Base-by-base conservation (phyloP, 1,284 basidiomycete species). In the Stereum hirsutum region DNA sequence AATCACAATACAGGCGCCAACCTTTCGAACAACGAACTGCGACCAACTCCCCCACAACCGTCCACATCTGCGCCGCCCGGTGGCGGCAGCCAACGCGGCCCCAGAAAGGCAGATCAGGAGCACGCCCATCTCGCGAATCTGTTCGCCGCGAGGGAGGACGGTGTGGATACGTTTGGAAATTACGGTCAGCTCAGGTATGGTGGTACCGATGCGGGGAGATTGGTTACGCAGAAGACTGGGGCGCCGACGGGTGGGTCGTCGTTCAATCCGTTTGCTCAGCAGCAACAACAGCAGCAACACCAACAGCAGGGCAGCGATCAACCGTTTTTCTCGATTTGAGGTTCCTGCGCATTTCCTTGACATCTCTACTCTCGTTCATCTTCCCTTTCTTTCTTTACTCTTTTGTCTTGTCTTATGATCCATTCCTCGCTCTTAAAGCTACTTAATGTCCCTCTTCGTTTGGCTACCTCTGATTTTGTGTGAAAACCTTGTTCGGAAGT, bases 151-250 rank as follows among this genome's bases (percentile, higher is more conserved):
- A 86, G 88, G 53, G 71, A 82, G 43, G 91, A 90, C 53, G 93
- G 94, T 0, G 68, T 86, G 60, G 93, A 97, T 65, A 94, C 93
- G 33, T 97, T 97, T 58, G 93, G 93, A 40, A 97, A 97, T 61
- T 56, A 79, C 32, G 93, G 94, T 28, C 57, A 71, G 43, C 62
- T 94, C 47, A 75, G 93, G 72, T 84, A 57, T 51, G 69, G 54
- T 37, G 7, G 80, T 51, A 69, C 79, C 32, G 69, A 75, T 47
- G 72, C 80, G 6, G 84, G 81, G 23, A 66, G 74, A 25, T 24
- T 78, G 17, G 63, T 71, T 12, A 52, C 67, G 2, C 80, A 87
- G 56, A 73, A 75, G 55, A 82, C 84, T 2, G 75, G 77, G 3
- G 61, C 61, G 30, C 51, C 61, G 33, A 52, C 50, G 32, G 43